These are phyloP conservation scores for Nothopassalora personata DNA, from an alignment of 2,329 filamentous ascomycete species.

Conservation along the genomic window DNA sequence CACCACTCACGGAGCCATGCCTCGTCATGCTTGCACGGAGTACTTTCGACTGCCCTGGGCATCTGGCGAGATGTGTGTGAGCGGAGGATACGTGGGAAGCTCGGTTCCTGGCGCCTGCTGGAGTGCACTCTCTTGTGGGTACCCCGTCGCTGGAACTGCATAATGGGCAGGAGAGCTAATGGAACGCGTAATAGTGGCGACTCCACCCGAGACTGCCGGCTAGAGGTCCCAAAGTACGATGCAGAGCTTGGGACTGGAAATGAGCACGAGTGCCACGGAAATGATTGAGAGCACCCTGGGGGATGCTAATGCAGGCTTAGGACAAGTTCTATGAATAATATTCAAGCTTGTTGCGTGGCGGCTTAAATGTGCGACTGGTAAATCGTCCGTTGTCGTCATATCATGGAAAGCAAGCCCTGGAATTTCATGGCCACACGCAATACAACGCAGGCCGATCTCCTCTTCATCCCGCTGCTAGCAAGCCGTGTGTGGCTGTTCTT, in stretches of 20 bases:
- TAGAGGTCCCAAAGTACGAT: background rate
- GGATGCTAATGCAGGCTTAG: background rate
- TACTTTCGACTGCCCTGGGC: background rate
- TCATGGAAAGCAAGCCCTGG: too few relatives aligned
- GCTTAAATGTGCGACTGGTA: too few relatives aligned
- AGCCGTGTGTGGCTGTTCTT: too few relatives aligned
- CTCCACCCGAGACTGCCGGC: background rate
- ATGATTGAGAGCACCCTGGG: too few relatives aligned
- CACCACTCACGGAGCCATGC: background rate
- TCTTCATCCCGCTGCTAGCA: too few relatives aligned
- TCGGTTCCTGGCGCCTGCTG: conserved; percentile 1
- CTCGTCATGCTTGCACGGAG: background rate
- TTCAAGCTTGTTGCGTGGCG: too few relatives aligned
- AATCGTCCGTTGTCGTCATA: too few relatives aligned
- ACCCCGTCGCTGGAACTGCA: too few relatives aligned
- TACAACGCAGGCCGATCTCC: too few relatives aligned
- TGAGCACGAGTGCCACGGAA: too few relatives aligned
- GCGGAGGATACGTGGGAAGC: conserved; percentile 2
- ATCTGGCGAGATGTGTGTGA: background rate
- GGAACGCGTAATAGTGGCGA: background rate
- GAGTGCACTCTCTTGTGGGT: conserved; percentile 1
- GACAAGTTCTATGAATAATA: too few relatives aligned
- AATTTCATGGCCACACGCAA: too few relatives aligned
- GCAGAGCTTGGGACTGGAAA: background rate
- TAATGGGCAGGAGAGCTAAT: background rate